Evolutionary conservation across 1,284 basidiomycete species (phyloP).

Genomic region (Cryptococcus sp.): DNA sequence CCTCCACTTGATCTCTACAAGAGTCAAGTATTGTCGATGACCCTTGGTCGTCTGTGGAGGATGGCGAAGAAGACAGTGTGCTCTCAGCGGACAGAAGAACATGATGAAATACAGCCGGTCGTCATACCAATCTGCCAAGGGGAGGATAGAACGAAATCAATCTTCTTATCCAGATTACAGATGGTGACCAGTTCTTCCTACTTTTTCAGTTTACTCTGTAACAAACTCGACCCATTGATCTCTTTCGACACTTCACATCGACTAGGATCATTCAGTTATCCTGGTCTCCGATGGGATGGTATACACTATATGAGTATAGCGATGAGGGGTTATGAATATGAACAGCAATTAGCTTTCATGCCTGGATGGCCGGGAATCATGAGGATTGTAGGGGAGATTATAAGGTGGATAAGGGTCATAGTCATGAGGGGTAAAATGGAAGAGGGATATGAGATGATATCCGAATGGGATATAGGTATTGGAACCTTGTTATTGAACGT

Average conservation of each 20-base stretch:
- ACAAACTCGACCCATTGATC: neutral
- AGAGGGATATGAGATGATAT: neutral
- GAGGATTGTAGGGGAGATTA: conserved; percentile 23
- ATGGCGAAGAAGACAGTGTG: too few species aligned
- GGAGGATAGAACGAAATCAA: too few species aligned
- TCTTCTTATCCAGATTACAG: neutral
- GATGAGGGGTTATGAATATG: conserved; percentile 59
- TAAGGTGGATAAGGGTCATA: too few species aligned
- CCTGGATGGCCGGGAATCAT: conserved; percentile 64
- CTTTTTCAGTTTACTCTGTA: too few species aligned
- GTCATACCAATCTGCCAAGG: too few species aligned
- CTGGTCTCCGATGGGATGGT: conserved; percentile 76
- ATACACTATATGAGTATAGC: conserved; percentile 75
- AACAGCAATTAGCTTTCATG: conserved; percentile 85
- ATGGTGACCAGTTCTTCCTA: neutral
- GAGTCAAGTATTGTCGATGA: too few species aligned
- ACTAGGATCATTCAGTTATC: conserved; percentile 4
- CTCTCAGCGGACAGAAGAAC: too few species aligned
- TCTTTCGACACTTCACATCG: conserved; percentile 36
- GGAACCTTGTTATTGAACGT: conserved; percentile 30
- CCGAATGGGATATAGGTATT: conserved; percentile 18
- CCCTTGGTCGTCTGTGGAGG: too few species aligned
- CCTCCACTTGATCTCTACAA: too few species aligned
- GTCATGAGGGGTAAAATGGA: too few species aligned
- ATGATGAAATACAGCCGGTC: too few species aligned